phyloP scores from a whole-genome alignment of 345 rosid species.

The Eucalyptus curtisii region DNA sequence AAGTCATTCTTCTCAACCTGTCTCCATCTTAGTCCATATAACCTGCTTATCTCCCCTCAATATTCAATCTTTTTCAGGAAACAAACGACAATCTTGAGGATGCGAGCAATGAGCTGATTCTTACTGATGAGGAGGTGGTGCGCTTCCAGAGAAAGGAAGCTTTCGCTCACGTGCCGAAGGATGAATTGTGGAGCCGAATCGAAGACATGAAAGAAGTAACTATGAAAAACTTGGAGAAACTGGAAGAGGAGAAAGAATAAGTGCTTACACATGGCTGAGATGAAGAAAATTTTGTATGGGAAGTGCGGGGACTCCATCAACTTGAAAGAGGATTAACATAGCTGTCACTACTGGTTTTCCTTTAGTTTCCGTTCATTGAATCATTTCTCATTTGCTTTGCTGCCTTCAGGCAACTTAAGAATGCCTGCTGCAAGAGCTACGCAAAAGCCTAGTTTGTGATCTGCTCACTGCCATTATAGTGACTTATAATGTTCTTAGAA shows the following conservation, averaged over 20 bases:
- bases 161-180: slow-evolving; percentile 71
- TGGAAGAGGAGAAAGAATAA: slow-evolving; percentile 63
- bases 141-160: slow-evolving; percentile 83
- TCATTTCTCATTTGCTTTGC: neutral
- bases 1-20: neutral
- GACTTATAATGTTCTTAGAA: neutral
- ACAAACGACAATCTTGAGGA: slow-evolving; percentile 81
- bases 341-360: neutral
- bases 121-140: slow-evolving; percentile 74
- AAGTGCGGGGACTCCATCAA: slow-evolving; percentile 89
- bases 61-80: slow-evolving; percentile 29
- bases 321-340: slow-evolving; percentile 69
- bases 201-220: slow-evolving; percentile 65
- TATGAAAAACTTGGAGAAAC: slow-evolving; percentile 42
- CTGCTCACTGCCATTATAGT: neutral
- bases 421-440: neutral
- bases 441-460: neutral
- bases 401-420: neutral
- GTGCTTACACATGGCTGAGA: slow-evolving; percentile 54
- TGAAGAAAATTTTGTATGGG: slow-evolving; percentile 75
- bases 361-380: neutral
- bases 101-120: slow-evolving; percentile 79
- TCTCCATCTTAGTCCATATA: neutral
- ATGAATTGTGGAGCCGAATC: slow-evolving; percentile 75
- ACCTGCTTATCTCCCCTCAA: neutral